A percentile compares a stretch with the other conserved stretches of the same genome.
Conservation (phyloP, 2,329 filamentous ascomycete species). For the Aureobasidium sp. region DNA sequence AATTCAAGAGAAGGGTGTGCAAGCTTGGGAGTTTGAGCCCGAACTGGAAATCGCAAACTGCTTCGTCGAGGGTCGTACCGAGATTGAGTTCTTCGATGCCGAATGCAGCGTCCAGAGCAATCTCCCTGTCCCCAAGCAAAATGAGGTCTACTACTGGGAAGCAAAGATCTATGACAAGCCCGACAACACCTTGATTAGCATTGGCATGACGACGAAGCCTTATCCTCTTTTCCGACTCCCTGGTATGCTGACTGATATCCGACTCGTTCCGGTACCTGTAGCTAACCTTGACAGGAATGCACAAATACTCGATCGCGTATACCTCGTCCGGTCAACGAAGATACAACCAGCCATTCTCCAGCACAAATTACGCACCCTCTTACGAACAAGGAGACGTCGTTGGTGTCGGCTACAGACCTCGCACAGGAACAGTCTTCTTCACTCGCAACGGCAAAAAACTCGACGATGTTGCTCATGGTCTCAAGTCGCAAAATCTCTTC, state of each 20-base stretch:
- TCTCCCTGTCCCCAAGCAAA: constrained; percentile 93
- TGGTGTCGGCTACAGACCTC: constrained; percentile 87
- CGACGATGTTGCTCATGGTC: constrained; percentile 85
- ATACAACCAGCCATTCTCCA: constrained; percentile 84
- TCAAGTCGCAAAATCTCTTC: constrained; percentile 96
- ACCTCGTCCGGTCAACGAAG: constrained; percentile 79
- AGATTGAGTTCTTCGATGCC: constrained; percentile 98
- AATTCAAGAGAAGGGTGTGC: constrained; percentile 99
- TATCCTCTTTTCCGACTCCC: constrained; percentile 92
- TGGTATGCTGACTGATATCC: constrained; percentile 52
- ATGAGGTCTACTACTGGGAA: constrained; percentile 99
- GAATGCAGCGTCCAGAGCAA: constrained; percentile 98
- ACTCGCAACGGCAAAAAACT: constrained; percentile 96
- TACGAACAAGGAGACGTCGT: constrained; percentile 93
- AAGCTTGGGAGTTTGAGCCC: constrained; percentile 99
- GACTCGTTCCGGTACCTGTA: background rate
- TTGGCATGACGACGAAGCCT: constrained; percentile 93
- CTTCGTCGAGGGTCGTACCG: constrained; percentile 91
- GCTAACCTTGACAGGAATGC: constrained; percentile 56
- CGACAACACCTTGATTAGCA: constrained; percentile 75
- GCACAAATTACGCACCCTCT: constrained; percentile 71
- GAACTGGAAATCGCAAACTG: constrained; percentile 98
- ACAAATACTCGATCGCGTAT: constrained; percentile 89
- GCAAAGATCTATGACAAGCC: constrained; percentile 98
- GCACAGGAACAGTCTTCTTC: constrained; percentile 94